Conservation (phyloP, 352 stramenopile species). For the Phytopythium ostracodes region DNA sequence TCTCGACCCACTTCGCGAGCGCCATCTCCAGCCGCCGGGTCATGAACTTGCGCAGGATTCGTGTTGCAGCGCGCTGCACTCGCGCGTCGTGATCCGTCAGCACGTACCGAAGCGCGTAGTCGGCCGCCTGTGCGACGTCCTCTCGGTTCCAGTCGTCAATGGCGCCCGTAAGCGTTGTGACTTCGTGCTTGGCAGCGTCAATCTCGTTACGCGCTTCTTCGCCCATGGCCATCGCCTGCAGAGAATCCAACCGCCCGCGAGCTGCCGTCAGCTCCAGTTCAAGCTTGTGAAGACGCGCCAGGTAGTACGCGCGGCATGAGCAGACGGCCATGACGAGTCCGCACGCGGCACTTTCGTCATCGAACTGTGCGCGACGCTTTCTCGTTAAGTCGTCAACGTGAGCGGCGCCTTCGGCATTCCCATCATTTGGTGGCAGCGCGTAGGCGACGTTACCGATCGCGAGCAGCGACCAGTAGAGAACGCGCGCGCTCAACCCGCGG, state of each 20-base stretch:
- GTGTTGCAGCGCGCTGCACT: slow-evolving; percentile 44
- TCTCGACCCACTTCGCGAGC: slow-evolving; percentile 38
- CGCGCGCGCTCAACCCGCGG: slow-evolving; percentile 19
- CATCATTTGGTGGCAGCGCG: slow-evolving; percentile 12
- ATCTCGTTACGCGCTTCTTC: slow-evolving; percentile 72
- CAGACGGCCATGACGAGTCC: slow-evolving; percentile 41
- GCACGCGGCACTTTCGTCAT: slow-evolving; percentile 11
- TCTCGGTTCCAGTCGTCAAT: slow-evolving; percentile 35
- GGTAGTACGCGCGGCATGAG: slow-evolving; percentile 35
- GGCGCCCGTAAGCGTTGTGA: slow-evolving; percentile 30
- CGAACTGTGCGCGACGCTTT: slow-evolving; percentile 16
- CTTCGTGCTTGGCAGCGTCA: slow-evolving; percentile 40
- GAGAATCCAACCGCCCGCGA: slow-evolving; percentile 22
- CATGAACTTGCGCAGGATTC: slow-evolving; percentile 42
- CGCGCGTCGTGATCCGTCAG: slow-evolving; percentile 43
- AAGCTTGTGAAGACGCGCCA: slow-evolving; percentile 40
- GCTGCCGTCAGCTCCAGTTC: slow-evolving; percentile 34
- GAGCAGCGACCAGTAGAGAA: slow-evolving; percentile 58
- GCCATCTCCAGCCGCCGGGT: slow-evolving; percentile 33
- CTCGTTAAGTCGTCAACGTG: background rate
- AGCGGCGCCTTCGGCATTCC: background rate
- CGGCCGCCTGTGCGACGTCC: slow-evolving; percentile 45
- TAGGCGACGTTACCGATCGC: slow-evolving; percentile 55
- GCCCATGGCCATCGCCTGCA: slow-evolving; percentile 47
- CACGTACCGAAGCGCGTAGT: slow-evolving; percentile 63